Conservation (phyloP, 1,284 basidiomycete genomes). For the Rhodotorula sp. region DNA sequence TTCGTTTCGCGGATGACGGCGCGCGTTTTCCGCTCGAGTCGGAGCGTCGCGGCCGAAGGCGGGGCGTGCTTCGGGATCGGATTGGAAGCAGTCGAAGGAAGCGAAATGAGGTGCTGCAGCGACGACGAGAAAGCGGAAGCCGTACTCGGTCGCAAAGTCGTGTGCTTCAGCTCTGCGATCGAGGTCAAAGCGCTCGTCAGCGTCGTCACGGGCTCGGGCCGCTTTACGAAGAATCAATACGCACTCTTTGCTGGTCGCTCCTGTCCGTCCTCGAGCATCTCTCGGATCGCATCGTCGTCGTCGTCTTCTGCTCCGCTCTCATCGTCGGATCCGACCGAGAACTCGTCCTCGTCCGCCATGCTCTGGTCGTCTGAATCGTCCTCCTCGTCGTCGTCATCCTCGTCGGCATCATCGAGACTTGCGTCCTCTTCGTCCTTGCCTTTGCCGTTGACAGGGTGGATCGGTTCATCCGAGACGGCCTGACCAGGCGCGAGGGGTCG, state of each 20-base stretch:
- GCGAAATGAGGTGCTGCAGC: constrained; percentile 38
- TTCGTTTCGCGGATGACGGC: constrained; percentile 41
- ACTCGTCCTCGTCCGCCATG: constrained; percentile 17
- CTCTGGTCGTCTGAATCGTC: constrained; percentile 1
- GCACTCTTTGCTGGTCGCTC: constrained; percentile 39
- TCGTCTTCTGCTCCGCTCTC: constrained; percentile 25
- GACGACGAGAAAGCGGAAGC: constrained; percentile 36
- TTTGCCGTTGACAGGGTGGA: constrained; percentile 13
- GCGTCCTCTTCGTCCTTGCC: constrained; percentile 18
- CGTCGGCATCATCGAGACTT: constrained; percentile 13
- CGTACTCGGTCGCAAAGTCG: constrained; percentile 36
- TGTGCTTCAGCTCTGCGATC: constrained; percentile 38
- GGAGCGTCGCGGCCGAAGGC: constrained; percentile 30
- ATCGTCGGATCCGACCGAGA: constrained; percentile 31
- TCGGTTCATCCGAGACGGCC: constrained; percentile 15
- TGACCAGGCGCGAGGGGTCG: constrained; percentile 14
- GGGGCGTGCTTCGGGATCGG: constrained; percentile 31
- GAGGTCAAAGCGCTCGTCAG: not conserved
- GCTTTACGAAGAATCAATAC: not conserved
- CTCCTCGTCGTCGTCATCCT: constrained; percentile 1
- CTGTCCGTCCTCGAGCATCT: constrained; percentile 36
- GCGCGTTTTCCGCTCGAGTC: constrained; percentile 41
- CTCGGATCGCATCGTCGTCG: constrained; percentile 37
- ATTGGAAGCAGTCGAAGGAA: constrained; percentile 32
- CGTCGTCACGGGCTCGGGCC: no score